Base-by-base conservation (phyloP, 2,329 filamentous ascomycete species). In the Aspergillus ibericus region DNA sequence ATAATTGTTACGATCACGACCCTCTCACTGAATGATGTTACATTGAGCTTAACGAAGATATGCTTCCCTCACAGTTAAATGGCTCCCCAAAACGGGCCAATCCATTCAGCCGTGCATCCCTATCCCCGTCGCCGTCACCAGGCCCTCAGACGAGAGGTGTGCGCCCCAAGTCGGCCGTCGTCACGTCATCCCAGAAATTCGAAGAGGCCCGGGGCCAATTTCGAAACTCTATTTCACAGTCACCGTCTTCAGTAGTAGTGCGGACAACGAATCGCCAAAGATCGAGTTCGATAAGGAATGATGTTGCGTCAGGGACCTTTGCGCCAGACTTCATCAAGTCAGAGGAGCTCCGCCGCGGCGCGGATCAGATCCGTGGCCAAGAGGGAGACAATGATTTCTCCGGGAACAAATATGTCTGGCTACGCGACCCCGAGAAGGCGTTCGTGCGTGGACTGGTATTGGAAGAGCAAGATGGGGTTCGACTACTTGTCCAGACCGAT, bases 311-410 rank as follows among this genome's bases (percentile, higher is more conserved):
- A 0, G 89, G 85, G 64, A 99, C 95, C 1, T 99, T 99, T 79
- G 93, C 95, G 35, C 95, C 93, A 2, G 91, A 92, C 9, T 99
- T 99, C 76, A 98, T 99, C 78, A 95, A 93, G 75, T 86, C 88
- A 0, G 92, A 96, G 64, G 91, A 93, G 64, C 80, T 90, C 75
- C 83, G 86, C 65, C 81, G 81, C 53, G 79, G 78, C 1, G 79
- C 80, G 29, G 83, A 85, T 60, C 75, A 78, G 60, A 81, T 87
- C 29, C 80, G 82, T 18, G 90, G 91, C 16, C 92, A 97, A 59
- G 96, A 99, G 77, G 95, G 95, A 63, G 93, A 97, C 72, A 98
- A 97, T 74, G 95, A 99, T 81, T 98, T 99, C 75, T 99, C 95
- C 0, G 96, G 95, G 58, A 98, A 96, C 80, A 87, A 95, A 80